phyloP scores from a whole-genome alignment of 1,139 yeast species.

The Yamadazyma siamensis region DNA sequence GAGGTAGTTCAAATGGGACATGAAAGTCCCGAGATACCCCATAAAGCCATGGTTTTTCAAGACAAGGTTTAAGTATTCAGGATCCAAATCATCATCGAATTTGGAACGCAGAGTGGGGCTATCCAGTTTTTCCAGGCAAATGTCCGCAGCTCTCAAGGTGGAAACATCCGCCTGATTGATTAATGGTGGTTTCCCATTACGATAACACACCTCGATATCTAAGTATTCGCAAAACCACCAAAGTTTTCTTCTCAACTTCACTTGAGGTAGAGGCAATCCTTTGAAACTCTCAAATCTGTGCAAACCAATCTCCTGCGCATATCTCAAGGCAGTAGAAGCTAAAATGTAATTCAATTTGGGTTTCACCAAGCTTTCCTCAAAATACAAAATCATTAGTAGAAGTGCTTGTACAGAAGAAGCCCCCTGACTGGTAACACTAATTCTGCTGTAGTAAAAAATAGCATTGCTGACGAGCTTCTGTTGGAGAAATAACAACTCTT shows the following conservation, averaged over 20 bases:
- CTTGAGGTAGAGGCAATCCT: slow-evolving; percentile 36
- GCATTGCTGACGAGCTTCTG: slow-evolving; percentile 31
- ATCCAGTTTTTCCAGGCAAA: slow-evolving; percentile 2
- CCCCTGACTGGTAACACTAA: slow-evolving; percentile 50
- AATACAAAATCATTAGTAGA: slow-evolving; percentile 40
- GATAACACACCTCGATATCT: slow-evolving; percentile 54
- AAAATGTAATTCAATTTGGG: slow-evolving; percentile 45
- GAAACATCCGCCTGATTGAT: slow-evolving; percentile 51
- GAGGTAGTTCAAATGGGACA: slow-evolving; percentile 20
- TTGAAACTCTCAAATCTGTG: slow-evolving; percentile 53
- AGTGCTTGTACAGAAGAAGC: slow-evolving; percentile 48
- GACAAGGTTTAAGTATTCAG: slow-evolving; percentile 7
- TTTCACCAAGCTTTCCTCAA: slow-evolving; percentile 41
- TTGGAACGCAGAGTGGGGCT: too few species aligned
- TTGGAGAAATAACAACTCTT: slow-evolving; percentile 20
- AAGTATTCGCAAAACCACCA: slow-evolving; percentile 57
- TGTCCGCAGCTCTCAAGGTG: slow-evolving; percentile 15
- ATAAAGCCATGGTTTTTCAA: slow-evolving; percentile 8
- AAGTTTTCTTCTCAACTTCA: slow-evolving; percentile 33
- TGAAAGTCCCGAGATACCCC: slow-evolving; percentile 7
- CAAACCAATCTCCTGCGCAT: slow-evolving; percentile 64
- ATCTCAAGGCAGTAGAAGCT: slow-evolving; percentile 51
- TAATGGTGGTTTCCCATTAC: slow-evolving; percentile 59
- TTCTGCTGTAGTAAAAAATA: slow-evolving; percentile 45
- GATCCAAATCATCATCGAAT: slow-evolving; percentile 11